phyloP scores from a whole-genome alignment of 2,329 filamentous ascomycete species.

The Neocatenulostroma microsporum region DNA sequence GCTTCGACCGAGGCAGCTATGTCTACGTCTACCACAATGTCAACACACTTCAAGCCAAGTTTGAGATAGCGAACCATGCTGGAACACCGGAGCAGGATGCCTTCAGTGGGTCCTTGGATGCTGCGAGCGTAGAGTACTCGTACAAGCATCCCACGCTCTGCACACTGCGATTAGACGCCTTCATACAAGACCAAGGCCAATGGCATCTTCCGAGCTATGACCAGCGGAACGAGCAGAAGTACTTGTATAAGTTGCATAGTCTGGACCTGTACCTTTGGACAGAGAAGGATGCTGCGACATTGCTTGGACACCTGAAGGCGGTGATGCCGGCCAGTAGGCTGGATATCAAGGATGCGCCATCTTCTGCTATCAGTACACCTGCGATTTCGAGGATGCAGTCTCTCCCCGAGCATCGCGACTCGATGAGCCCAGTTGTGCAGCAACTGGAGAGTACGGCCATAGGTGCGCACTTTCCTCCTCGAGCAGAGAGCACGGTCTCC shows the following conservation, averaged over 20 bases:
- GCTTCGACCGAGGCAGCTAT: constrained; percentile 73
- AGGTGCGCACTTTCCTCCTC: constrained; percentile 47
- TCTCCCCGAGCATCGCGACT: constrained; percentile 42
- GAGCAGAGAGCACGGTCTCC: constrained; percentile 31
- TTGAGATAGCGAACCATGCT: constrained; percentile 69
- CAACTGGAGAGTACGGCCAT: constrained; percentile 65
- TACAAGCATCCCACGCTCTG: constrained; percentile 68
- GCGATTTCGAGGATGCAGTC: too few species aligned
- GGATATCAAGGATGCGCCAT: constrained; percentile 58
- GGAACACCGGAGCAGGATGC: constrained; percentile 72
- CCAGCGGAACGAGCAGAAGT: constrained; percentile 65
- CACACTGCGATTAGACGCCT: constrained; percentile 54
- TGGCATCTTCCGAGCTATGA: constrained; percentile 72
- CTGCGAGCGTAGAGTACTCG: constrained; percentile 57
- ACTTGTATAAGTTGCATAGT: constrained; percentile 68
- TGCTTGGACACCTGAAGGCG: constrained; percentile 60
- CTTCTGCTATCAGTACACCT: constrained; percentile 38
- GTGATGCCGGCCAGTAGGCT: constrained; percentile 56
- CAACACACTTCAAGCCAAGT: constrained; percentile 56
- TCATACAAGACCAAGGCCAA: constrained; percentile 41
- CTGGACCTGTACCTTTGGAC: constrained; percentile 77
- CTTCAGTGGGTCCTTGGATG: constrained; percentile 64
- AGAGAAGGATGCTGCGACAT: constrained; percentile 60
- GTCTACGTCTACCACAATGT: constrained; percentile 73
- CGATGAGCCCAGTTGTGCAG: constrained; percentile 63